Conservation (phyloP, 345 rosid genomes). For the Trapa incisa region DNA sequence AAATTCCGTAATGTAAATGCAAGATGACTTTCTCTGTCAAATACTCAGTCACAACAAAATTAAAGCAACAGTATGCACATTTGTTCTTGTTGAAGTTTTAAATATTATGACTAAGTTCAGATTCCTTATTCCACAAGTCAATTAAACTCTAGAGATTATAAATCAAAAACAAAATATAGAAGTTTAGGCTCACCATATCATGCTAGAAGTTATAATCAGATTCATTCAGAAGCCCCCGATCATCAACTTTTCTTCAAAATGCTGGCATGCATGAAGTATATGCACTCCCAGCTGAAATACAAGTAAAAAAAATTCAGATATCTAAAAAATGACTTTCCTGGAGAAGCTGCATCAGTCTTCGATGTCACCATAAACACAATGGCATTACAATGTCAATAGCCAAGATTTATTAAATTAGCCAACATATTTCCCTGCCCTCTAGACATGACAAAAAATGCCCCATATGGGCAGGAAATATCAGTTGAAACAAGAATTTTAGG, state of each 20-base stretch:
- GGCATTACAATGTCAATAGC: background rate
- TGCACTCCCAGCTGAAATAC: background rate
- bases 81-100: background rate
- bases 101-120: background rate
- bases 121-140: background rate
- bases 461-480: background rate
- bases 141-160: background rate
- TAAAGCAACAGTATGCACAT: background rate
- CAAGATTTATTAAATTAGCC: background rate
- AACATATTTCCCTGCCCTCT: background rate
- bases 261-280: background rate
- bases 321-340: background rate
- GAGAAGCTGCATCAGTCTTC: background rate
- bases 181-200: constrained; percentile 29
- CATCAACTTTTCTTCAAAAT: background rate
- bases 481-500: background rate
- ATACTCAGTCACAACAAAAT: background rate
- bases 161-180: background rate
- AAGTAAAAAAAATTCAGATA: background rate
- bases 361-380: background rate
- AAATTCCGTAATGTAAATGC: background rate
- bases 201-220: constrained; percentile 16
- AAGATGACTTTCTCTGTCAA: background rate
- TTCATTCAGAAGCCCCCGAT: background rate
- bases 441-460: background rate